Evolutionary conservation across 768 basidiomycete species (phyloP), one percentile per base, ranked within the genome.

Genomic region (Leccinum disarticulatum): DNA sequence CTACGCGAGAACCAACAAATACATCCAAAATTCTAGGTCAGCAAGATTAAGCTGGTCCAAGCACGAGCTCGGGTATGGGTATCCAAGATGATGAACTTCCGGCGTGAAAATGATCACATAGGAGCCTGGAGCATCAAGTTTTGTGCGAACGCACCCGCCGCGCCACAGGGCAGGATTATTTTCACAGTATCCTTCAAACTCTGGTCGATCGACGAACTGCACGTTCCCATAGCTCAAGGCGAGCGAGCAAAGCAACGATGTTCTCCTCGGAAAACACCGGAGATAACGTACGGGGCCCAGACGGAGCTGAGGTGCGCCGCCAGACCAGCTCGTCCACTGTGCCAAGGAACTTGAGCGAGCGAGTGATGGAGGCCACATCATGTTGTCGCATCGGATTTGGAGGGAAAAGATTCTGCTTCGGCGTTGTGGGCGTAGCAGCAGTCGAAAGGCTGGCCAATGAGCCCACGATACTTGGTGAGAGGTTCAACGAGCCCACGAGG

Each of bases 141-240:
- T 47, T 47, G 22, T 25, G 48, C 27, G 27, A 28, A 49, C 3
- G 48, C 19, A 15, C 27, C 48, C 27, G 17, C 7, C 6, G 27
- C 15, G n/a, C 25, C 2, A 35, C 33, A 55, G 17, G 48, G 17
- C 28, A 15, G 14, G 15, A 25, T 13, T 27, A 13, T n/a, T n/a
- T 13, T 55, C 33, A 28, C 6, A 46, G 10, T 17, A n/a, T 28
- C 5, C n/a, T 36, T 70, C 43, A 68, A 41, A 3, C 35, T 31
- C 58, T 68, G 8, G 69, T 52, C 4, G 64, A 47, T 49, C 67
- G 56, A n/a, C 72, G 62, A 14, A 74, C 61, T 14, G 59, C 55
- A 15, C 61, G 64, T 43, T 73, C 73, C 72, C 72, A 74, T 13
- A 74, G 55, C 25, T 61, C 61, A 36, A 73, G 65, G 19, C 73